A percentile compares a stretch with the other conserved stretches of the same genome.
These are phyloP conservation scores for Penicillium corylophilum DNA, from an alignment of 2,329 filamentous ascomycete genomes.

Conservation along the genomic window DNA sequence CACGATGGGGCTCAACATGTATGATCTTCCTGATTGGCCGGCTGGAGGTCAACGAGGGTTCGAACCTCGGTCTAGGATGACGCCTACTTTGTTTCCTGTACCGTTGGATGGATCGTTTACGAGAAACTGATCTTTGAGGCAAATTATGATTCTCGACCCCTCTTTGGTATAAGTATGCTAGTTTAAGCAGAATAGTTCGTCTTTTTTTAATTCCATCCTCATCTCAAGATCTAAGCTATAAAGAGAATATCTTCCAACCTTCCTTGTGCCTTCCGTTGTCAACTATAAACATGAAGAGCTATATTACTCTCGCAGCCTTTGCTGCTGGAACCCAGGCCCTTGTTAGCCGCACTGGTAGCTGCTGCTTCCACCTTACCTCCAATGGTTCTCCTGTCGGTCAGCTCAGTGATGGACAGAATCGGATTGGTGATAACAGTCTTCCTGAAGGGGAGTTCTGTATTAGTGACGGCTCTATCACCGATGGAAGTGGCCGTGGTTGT, in stretches of 20 bases:
- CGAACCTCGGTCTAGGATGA: background rate
- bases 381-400: slow-evolving; percentile 57
- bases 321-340: slow-evolving; percentile 45
- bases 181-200: background rate
- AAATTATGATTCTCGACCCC: background rate
- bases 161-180: slow-evolving; percentile 1
- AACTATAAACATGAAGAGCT: slow-evolving; percentile 35
- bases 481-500: slow-evolving; percentile 59
- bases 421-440: slow-evolving; percentile 52
- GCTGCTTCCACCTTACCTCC: slow-evolving; percentile 55
- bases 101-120: background rate
- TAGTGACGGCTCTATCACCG: slow-evolving; percentile 54
- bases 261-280: background rate
- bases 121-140: background rate
- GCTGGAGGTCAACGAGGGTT: background rate
- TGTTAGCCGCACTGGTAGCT: slow-evolving; percentile 37
- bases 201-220: background rate
- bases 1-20: background rate
- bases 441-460: slow-evolving; percentile 55
- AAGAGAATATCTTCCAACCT: background rate
- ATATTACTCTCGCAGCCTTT: slow-evolving; percentile 39
- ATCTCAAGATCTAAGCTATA: background rate
- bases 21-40: background rate
- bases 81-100: background rate
- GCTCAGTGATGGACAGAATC: slow-evolving; percentile 61